These are phyloP conservation scores for Geotrichum candidum DNA, from an alignment of 1,139 yeast genomes.

Conservation along the genomic window DNA sequence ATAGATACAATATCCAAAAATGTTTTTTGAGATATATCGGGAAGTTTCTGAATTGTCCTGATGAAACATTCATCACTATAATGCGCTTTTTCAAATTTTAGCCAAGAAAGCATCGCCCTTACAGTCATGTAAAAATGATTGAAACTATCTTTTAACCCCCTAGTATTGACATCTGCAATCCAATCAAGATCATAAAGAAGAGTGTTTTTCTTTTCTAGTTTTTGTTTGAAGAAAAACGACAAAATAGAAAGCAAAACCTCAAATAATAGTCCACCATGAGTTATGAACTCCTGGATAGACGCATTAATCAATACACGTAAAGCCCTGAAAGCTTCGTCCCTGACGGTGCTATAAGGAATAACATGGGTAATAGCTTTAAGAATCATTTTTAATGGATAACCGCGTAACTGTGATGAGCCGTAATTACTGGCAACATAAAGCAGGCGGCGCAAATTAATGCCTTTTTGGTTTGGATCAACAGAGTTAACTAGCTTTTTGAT, in stretches of 20 bases:
- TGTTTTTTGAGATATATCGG: neutral
- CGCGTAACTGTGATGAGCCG: neutral
- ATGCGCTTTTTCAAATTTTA: neutral
- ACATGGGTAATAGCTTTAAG: slow-evolving; percentile 5
- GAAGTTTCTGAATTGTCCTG: neutral
- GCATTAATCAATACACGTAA: neutral
- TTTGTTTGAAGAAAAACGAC: slow-evolving; percentile 2
- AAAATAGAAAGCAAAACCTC: slow-evolving; percentile 1
- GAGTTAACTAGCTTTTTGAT: slow-evolving; percentile 8
- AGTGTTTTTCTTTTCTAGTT: neutral
- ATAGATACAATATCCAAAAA: slow-evolving; percentile 8
- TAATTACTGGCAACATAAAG: slow-evolving; percentile 10
- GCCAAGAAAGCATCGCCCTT: slow-evolving; percentile 5
- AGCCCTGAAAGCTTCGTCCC: slow-evolving; percentile 6
- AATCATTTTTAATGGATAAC: slow-evolving; percentile 4
- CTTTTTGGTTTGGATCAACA: slow-evolving; percentile 15
- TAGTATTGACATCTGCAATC: neutral
- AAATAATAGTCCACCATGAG: slow-evolving; percentile 1
- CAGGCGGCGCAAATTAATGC: slow-evolving; percentile 13
- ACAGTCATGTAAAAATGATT: neutral
- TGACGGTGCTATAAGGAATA: neutral
- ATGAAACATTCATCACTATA: neutral
- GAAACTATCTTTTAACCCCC: neutral
- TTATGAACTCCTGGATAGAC: neutral
- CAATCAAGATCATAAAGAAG: slow-evolving; percentile 1